Conservation (phyloP, 2,329 filamentous ascomycete species). For the Thelonectria discophora region DNA sequence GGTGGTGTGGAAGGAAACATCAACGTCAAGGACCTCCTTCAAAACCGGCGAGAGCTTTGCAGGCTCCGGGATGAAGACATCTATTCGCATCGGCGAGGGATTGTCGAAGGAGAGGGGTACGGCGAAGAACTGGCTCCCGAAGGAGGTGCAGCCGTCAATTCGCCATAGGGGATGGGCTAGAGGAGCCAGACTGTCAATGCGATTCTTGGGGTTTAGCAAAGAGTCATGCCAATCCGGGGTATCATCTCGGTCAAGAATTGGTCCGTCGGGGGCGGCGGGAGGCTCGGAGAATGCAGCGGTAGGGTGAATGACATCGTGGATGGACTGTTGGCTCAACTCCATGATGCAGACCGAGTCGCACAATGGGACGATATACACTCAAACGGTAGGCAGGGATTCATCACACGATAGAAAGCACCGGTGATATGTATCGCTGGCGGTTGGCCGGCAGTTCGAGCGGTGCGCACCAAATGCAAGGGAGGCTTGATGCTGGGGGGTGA, state of each 20-base stretch:
- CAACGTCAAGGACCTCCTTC: constrained; percentile 57
- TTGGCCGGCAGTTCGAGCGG: constrained; percentile 27
- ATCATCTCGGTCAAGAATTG: constrained; percentile 3
- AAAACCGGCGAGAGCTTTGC: constrained; percentile 52
- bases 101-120: constrained; percentile 60
- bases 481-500: constrained; percentile 6
- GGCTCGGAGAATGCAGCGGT: constrained; percentile 59
- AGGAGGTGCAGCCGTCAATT: constrained; percentile 65
- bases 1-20: constrained; percentile 64
- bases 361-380: constrained; percentile 21
- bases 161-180: constrained; percentile 60
- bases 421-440: constrained; percentile 33
- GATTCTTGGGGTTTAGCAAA: constrained; percentile 67
- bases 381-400: constrained; percentile 28
- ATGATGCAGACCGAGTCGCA: constrained; percentile 47
- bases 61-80: constrained; percentile 65
- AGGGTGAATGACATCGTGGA: constrained; percentile 66
- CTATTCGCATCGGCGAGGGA: constrained; percentile 62
- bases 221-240: constrained; percentile 56
- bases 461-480: constrained; percentile 36
- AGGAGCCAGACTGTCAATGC: constrained; percentile 64
- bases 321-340: constrained; percentile 62
- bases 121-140: constrained; percentile 67
- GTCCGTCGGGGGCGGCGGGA: not conserved
- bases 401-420: constrained; percentile 33